phyloP scores from a whole-genome alignment of 345 rosid genomes.

The Capsella bursapastoris region DNA sequence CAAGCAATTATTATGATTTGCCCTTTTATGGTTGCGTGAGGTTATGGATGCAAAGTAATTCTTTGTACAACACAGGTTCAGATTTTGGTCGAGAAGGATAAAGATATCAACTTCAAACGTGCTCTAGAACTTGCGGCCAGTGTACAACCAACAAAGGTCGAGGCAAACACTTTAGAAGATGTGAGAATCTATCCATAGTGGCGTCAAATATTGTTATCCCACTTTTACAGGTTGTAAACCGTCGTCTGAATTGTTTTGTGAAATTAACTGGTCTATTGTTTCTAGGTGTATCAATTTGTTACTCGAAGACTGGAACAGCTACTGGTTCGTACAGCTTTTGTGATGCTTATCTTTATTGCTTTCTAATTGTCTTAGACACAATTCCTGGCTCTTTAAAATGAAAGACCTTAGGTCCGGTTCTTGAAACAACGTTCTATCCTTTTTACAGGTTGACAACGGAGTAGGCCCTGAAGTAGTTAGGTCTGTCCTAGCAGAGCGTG shows the following conservation, averaged over 20 bases:
- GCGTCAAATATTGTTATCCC: slow-evolving; percentile 8
- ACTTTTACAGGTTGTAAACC: slow-evolving; percentile 22
- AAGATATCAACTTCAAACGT: slow-evolving; percentile 62
- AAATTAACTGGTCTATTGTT: slow-evolving; percentile 16
- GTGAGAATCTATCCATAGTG: slow-evolving; percentile 53
- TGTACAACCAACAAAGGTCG: slow-evolving; percentile 73
- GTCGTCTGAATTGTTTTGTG: slow-evolving; percentile 19
- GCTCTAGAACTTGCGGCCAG: slow-evolving; percentile 76
- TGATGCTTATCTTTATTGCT: slow-evolving; percentile 15
- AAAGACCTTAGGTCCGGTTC: slow-evolving; percentile 1
- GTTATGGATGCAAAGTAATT: slow-evolving; percentile 22
- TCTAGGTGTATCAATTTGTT: slow-evolving; percentile 79
- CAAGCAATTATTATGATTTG: slow-evolving; percentile 4
- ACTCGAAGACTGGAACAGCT: slow-evolving; percentile 90
- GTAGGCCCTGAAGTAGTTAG: slow-evolving; percentile 86
- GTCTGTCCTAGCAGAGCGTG: slow-evolving; percentile 85
- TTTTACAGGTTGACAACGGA: slow-evolving; percentile 80
- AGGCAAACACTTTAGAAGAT: slow-evolving; percentile 60
- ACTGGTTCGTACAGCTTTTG: slow-evolving; percentile 62
- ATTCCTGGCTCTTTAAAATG: slow-evolving; percentile 8
- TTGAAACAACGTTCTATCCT: slow-evolving; percentile 17
- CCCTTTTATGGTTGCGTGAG: slow-evolving; percentile 25
- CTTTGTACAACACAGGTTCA: slow-evolving; percentile 65
- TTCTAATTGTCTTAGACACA: background rate
- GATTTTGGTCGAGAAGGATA: slow-evolving; percentile 79